Base-by-base conservation (phyloP, 805 yeast species). In the Schizosaccharomyces octosporus region DNA sequence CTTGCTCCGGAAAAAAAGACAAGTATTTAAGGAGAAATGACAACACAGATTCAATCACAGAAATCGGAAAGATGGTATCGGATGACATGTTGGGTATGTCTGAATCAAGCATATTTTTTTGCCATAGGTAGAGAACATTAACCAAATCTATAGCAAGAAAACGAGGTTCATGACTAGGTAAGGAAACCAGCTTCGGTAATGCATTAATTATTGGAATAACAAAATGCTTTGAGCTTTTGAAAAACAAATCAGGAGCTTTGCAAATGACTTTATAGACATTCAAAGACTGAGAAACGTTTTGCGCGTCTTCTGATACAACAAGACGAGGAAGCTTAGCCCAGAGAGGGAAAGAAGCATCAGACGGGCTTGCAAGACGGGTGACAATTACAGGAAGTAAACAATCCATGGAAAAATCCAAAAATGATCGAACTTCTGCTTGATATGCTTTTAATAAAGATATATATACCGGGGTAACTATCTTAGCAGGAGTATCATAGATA, bases 291-390 rank as follows among this genome's bases (percentile, higher is more conserved):
- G 83, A 80, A 2, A 87, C 87, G 66, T 81, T 86, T 68, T 82
- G 84, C 0, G 89, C 88, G 67, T 87, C 94, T 68, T 90, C 97
- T 2, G 89, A 83, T 17, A 90, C 75, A 2, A 88, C 93, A 62
- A 96, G 77, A 65, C 96, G 81, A 0, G 95, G 95, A 90, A 95
- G 87, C 65, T 85, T 88, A 61, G 90, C 79, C 97, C 97, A 90
- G 63, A 76, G 73, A 5, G 80, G 78, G 5, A 41, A 39, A 19
- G 60, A n/a, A 15, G 42, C 6, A 39, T 57, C 60, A 9, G 29
- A 7, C 5, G 42, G 24, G 1, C 76, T 67, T 5, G 74, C 74
- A 72, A 85, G 78, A 61, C 94, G 75, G 62, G 77, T 76, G 1
- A 85, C 81, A 76, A 90, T 77, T 0, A 85, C 61, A 0, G 96